These are phyloP conservation scores for Leccinum fibrillosum DNA, from an alignment of 768 basidiomycete genomes.

Conservation along the genomic window DNA sequence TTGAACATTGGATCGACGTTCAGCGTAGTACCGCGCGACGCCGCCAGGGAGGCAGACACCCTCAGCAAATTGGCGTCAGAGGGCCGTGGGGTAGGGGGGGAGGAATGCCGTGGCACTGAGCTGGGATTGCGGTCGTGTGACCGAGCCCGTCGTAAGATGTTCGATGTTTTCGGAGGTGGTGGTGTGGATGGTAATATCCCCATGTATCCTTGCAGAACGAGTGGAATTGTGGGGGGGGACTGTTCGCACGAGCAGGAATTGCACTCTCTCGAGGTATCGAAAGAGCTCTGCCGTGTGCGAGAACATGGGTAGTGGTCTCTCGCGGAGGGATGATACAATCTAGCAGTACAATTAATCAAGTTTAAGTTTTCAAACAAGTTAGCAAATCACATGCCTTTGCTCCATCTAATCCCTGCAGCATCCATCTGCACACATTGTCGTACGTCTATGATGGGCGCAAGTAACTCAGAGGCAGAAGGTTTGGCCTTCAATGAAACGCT, in stretches of 20 bases:
- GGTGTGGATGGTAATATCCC: too few relatives aligned
- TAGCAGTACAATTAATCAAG: slow-evolving; percentile 8
- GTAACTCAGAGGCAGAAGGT: slow-evolving; percentile 66
- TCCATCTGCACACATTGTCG: slow-evolving; percentile 75
- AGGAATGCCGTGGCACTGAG: slow-evolving; percentile 7
- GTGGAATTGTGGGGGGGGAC: background rate
- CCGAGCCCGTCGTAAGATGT: slow-evolving; percentile 4
- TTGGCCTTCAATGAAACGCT: slow-evolving; percentile 85
- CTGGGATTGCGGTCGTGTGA: slow-evolving; percentile 18
- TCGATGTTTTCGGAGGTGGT: background rate
- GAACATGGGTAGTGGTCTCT: slow-evolving; percentile 64
- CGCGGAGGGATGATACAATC: slow-evolving; percentile 69
- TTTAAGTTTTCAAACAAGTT: background rate
- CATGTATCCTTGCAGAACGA: too few relatives aligned
- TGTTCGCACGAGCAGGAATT: background rate
- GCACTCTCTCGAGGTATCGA: slow-evolving; percentile 5
- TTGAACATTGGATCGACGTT: slow-evolving; percentile 37
- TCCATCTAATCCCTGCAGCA: slow-evolving; percentile 33
- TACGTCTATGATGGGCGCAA: slow-evolving; percentile 66
- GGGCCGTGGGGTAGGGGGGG: slow-evolving; percentile 12
- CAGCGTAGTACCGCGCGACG: slow-evolving; percentile 3
- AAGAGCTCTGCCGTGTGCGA: slow-evolving; percentile 57
- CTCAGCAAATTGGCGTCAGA: too few relatives aligned
- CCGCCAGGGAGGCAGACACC: background rate
- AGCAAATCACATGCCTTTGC: slow-evolving; percentile 12